These are phyloP conservation scores for Populus deltoides DNA, from an alignment of 345 rosid species.

Conservation along the genomic window DNA sequence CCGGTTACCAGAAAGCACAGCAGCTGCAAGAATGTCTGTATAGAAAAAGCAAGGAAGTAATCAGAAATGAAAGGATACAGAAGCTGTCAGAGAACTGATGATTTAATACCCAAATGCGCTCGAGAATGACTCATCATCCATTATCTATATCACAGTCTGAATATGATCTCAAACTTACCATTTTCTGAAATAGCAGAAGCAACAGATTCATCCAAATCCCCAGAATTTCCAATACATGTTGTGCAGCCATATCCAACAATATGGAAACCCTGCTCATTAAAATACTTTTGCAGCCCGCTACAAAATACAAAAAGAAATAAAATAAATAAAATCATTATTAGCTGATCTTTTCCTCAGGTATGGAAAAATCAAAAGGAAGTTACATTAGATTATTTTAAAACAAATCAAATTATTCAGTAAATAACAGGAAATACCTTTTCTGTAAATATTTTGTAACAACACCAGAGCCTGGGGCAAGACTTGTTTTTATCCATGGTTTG, in stretches of 20 bases:
- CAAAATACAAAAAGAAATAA: conserved; percentile 7
- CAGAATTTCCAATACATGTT: conserved; percentile 97
- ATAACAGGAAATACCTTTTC: conserved; percentile 47
- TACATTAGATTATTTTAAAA: not conserved
- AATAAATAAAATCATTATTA: conserved; percentile 3
- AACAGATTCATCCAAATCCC: conserved; percentile 89
- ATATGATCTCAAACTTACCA: conserved; percentile 44
- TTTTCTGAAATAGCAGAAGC: conserved; percentile 90
- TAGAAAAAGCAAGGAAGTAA: not conserved
- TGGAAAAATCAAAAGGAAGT: not conserved
- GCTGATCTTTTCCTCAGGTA: not conserved
- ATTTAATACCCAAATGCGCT: not conserved
- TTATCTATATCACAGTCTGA: not conserved
- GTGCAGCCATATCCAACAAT: conserved; percentile 99
- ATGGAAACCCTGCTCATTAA: conserved; percentile 87
- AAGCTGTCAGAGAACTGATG: not conserved
- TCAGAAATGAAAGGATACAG: not conserved
- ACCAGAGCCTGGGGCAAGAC: conserved; percentile 99
- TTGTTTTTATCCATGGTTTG: conserved; percentile 96
- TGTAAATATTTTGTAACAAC: conserved; percentile 91
- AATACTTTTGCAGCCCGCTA: conserved; percentile 90
- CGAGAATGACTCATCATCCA: not conserved
- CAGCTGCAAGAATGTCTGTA: conserved; percentile 87
- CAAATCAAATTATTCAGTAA: not conserved
- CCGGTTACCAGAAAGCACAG: conserved; percentile 95